Evolutionary conservation across 1,284 basidiomycete species (phyloP), one percentile per base, ranked within the genome.

Genomic region (Austroboletus novae-zelandiae): DNA sequence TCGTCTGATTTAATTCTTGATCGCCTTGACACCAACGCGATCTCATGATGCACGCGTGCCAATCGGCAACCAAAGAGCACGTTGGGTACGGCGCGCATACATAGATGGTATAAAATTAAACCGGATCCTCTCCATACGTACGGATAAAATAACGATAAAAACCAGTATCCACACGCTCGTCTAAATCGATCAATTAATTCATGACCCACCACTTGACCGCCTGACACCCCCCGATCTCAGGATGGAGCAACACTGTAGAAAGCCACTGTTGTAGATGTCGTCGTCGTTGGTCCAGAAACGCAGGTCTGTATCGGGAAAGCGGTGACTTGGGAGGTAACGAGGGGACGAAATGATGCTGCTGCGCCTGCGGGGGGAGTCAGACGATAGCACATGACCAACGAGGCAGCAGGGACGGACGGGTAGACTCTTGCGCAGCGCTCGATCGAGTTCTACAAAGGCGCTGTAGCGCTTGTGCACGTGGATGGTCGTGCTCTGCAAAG

Each of bases 401-500:
- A 27, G 25, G 25, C 20, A 23, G 23, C 23, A 25, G 18, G 34
- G 34, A 66, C 79, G 45, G 57, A 83, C 80, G 0, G 85, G 83
- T 2, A 87, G 69, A 4, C 76, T 75, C 3, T 68, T 70, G 11
- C 74, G 69, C 1, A 91, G 73, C 2, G 73, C 69, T 9, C 67
- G 58, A 31, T 82, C 71, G 5, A 91, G 74, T 40, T 80, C 69
- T 3, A 77, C 78, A 61, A 91, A 90, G 1, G 81, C 81, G 30
- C 76, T 85, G 64, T 89, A 90, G 20, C 86, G 79, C 62, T 85
- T 89, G 56, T 85, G 79, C 0, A 75, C 74, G 53, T 85, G 84
- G 37, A 90, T 83, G 13, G 71, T 74, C 2, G 83, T 84, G 3
- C 79, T 79, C 79, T 83, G 52, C 9, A 9, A 36, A 4, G 35